Evolutionary conservation across 176 grass and related monocot species (phyloP), one percentile per base, ranked within the genome.

Genomic region (Carex parvula): DNA sequence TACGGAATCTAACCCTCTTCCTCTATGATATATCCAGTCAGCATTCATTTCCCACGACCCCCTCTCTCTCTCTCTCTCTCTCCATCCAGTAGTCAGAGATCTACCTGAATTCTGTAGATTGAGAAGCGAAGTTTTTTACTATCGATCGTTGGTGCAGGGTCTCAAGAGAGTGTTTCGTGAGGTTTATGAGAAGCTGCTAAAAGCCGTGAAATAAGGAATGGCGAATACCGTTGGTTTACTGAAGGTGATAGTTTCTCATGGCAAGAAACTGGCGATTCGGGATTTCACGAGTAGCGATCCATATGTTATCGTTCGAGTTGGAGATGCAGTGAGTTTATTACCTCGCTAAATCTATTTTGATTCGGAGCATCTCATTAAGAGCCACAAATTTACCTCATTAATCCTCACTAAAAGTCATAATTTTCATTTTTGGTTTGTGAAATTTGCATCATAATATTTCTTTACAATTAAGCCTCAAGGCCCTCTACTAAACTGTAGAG

Each of bases 231-330:
- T 59, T 13, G 94, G 94, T 71, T 35, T 90, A 54, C 82, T 97
- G 59, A 97, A 97, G 81, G 94, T 97, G 61, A 14, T 90, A 52
- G 85, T 94, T 54, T 54, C 54, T 22, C 83, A 67, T 57, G 94
- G 94, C 7, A 84, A 79, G 70, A 97, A 80, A 71, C 84, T 97
- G 54, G 94, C 94, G 58, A 86, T 97, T 79, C 83, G 94, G 82
- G 94, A 97, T 80, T 97, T 97, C 73, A 90, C 60, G 67, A 94
- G 91, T 68, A 97, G 94, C 67, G 94, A 97, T 86, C 94, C 94
- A 48, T 97, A 97, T 86, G 94, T 97, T 73, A 84, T 97, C 66
- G 84, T 97, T 46, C 88, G 87, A 84, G 32, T 92, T 64, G 94
- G 89, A 14, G 84, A 89, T 79, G 64, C 35, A 86, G 94, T 93